phyloP scores from a whole-genome alignment of 2,329 filamentous ascomycete genomes.

The Alternaria longipes region DNA sequence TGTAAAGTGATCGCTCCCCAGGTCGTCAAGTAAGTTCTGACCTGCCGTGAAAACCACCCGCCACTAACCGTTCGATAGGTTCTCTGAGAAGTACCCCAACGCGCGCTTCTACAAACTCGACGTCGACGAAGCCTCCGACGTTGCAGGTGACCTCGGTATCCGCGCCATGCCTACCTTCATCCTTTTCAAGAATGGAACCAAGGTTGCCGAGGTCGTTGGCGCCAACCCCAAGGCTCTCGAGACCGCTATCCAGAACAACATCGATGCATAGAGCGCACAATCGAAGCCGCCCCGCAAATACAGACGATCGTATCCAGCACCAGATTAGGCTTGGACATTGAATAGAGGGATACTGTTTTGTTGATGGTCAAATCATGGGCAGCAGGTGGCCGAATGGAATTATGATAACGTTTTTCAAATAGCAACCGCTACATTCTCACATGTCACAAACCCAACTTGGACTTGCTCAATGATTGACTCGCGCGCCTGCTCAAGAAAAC shows the following conservation, averaged over 20 bases:
- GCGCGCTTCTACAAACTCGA: slow-evolving; percentile 89
- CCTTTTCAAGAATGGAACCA: slow-evolving; percentile 81
- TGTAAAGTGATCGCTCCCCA: slow-evolving; percentile 90
- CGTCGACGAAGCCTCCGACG: slow-evolving; percentile 80
- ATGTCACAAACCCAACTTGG: not conserved
- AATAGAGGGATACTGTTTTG: slow-evolving; percentile 4
- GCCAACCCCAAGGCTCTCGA: slow-evolving; percentile 78
- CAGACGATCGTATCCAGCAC: slow-evolving; percentile 16
- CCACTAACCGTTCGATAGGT: slow-evolving; percentile 53
- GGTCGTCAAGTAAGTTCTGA: slow-evolving; percentile 67
- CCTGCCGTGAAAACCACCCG: not conserved
- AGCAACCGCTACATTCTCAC: slow-evolving; percentile 4
- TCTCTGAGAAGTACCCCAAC: slow-evolving; percentile 66
- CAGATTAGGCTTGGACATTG: slow-evolving; percentile 21
- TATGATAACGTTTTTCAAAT: slow-evolving; percentile 30
- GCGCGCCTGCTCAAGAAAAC: not conserved
- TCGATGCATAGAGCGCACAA: slow-evolving; percentile 31
- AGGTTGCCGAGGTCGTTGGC: slow-evolving; percentile 77
- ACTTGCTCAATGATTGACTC: not conserved
- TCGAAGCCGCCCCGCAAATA: slow-evolving; percentile 8
- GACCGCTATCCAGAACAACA: slow-evolving; percentile 57
- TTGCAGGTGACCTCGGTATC: slow-evolving; percentile 80
- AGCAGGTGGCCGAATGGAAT: slow-evolving; percentile 18
- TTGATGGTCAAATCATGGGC: slow-evolving; percentile 1
- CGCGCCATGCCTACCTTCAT: slow-evolving; percentile 94